These are phyloP conservation scores for Xylaria sp. DNA, from an alignment of 2,329 filamentous ascomycete species.

Conservation along the genomic window DNA sequence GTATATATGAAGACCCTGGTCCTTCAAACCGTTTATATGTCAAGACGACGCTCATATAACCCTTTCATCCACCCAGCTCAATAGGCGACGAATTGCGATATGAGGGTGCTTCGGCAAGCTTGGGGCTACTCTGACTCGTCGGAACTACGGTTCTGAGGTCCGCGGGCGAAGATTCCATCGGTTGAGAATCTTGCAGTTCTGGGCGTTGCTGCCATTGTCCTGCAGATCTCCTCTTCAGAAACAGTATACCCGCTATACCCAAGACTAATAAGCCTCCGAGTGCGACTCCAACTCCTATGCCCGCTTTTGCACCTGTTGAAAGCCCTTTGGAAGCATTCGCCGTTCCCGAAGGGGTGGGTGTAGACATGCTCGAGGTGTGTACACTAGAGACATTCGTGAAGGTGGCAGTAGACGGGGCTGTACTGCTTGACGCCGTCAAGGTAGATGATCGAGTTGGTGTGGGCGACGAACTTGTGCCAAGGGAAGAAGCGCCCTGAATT, in stretches of 20 bases:
- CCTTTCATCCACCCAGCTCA: neutral
- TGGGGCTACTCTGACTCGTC: neutral
- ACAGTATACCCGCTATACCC: neutral
- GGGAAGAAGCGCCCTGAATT: neutral
- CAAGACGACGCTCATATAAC: neutral
- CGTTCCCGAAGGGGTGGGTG: neutral
- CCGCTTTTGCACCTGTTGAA: conserved; percentile 12
- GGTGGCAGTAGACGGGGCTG: neutral
- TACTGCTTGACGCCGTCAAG: neutral
- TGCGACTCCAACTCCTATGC: conserved; percentile 22
- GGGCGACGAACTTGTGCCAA: neutral
- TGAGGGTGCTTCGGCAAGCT: neutral
- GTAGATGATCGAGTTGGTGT: neutral
- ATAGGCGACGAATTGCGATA: neutral
- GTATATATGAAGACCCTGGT: neutral
- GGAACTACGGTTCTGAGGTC: neutral
- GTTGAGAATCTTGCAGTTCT: neutral
- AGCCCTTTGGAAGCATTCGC: neutral
- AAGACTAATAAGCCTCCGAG: conserved; percentile 9
- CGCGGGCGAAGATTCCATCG: too few relatives aligned
- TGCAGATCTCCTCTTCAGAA: neutral
- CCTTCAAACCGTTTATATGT: neutral
- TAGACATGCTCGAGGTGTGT: neutral
- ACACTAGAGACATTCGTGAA: neutral
- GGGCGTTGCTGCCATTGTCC: neutral